Percentiles rank a stretch among this genome's conserved stretches.
Evolutionary conservation across 78 protist genomes (phyloP).

Genomic region (Neovahlkampfia damariscottae): DNA sequence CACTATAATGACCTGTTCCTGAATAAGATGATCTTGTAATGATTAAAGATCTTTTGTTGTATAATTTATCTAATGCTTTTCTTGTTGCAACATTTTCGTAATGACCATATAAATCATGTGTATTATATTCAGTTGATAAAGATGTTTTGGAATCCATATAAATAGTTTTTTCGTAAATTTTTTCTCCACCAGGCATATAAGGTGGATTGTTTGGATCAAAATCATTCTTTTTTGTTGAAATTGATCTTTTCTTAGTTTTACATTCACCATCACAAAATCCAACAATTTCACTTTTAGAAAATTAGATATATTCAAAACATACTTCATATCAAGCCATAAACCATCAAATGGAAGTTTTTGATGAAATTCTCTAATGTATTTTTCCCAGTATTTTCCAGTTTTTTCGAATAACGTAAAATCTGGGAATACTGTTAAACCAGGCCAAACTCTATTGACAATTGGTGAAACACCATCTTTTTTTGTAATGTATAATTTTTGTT

Average conservation of each 20-base stretch:
- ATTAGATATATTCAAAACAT: no score
- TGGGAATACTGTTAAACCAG: constrained; percentile 74
- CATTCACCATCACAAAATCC: constrained; percentile 95
- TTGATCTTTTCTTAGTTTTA: constrained; percentile 80
- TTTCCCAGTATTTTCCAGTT: constrained; percentile 81
- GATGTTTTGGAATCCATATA: background rate
- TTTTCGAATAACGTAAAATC: constrained; percentile 70
- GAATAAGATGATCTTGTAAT: constrained; percentile 92
- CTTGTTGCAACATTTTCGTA: constrained; percentile 23
- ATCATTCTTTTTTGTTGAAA: constrained; percentile 48
- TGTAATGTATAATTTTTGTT: constrained; percentile 57
- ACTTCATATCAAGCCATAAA: constrained; percentile 99
- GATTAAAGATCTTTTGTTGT: constrained; percentile 81
- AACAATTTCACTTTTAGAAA: constrained; percentile 90
- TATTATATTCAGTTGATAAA: constrained; percentile 54
- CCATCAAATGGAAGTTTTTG: constrained; percentile 55
- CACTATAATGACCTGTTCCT: constrained; percentile 86
- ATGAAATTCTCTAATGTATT: constrained; percentile 52
- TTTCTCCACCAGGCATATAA: background rate
- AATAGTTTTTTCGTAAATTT: background rate
- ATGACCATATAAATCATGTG: constrained; percentile 93
- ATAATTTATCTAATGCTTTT: constrained; percentile 46
- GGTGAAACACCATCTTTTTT: constrained; percentile 31
- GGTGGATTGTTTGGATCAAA: constrained; percentile 18
- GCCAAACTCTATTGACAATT: constrained; percentile 97